phyloP scores from a whole-genome alignment of 2,329 filamentous ascomycete species.

The Calonectria ilicicola region DNA sequence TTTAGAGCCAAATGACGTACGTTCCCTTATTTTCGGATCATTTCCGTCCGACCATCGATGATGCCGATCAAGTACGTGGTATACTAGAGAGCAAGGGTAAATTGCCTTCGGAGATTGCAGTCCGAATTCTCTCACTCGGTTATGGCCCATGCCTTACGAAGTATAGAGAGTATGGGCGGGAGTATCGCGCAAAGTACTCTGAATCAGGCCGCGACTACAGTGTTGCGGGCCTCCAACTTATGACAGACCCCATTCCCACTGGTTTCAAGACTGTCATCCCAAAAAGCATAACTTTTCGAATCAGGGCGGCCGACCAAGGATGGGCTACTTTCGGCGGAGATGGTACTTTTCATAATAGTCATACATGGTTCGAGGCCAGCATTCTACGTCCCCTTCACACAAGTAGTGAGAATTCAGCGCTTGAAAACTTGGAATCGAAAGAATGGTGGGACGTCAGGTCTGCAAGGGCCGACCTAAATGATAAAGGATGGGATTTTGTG shows the following conservation, averaged over 20 bases:
- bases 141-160: neutral
- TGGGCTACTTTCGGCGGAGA: neutral
- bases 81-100: neutral
- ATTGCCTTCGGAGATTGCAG: neutral
- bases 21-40: neutral
- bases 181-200: neutral
- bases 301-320: neutral
- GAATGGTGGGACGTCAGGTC: neutral
- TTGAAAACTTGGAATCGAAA: neutral
- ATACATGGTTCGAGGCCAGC: neutral
- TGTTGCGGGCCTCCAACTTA: neutral
- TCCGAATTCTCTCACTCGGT: neutral
- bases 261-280: neutral
- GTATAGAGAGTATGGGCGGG: too few species aligned
- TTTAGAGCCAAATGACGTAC: neutral
- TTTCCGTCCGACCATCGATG: neutral
- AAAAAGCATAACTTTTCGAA: neutral
- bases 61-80: neutral
- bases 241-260: neutral
- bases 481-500: neutral
- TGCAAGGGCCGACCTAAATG: neutral
- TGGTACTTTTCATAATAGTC: neutral
- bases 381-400: neutral
- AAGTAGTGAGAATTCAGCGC: neutral
- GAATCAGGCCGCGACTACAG: neutral